A percentile compares a stretch with the other conserved stretches of the same genome.
Evolutionary conservation across 2,329 filamentous ascomycete genomes (phyloP).

Genomic region (Diaporthe vaccinii): DNA sequence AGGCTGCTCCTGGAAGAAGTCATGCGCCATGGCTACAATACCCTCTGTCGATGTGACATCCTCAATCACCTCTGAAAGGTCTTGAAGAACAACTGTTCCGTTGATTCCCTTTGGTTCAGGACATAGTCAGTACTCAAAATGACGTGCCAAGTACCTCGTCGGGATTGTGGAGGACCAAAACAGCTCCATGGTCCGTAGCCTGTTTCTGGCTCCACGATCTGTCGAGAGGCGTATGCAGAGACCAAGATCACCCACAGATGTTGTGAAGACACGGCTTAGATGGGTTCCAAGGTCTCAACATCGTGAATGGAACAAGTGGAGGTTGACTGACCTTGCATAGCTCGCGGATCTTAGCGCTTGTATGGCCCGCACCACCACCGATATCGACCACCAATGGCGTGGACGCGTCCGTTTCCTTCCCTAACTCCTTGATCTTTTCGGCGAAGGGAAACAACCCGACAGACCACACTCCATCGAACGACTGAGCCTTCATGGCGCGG

Average conservation of each 20-base stretch:
- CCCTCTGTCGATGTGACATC: conserved; percentile 12
- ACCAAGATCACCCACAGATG: not conserved
- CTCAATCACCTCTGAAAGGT: not conserved
- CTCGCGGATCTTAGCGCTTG: conserved; percentile 24
- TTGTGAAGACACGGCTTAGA: not conserved
- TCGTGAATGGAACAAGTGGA: not conserved
- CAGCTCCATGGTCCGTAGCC: not conserved
- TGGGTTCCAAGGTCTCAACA: no score
- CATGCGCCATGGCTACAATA: conserved; percentile 24
- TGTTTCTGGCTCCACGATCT: not conserved
- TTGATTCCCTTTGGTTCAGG: not conserved
- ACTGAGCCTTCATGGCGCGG: conserved; percentile 27
- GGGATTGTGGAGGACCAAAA: not conserved
- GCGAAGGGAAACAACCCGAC: conserved; percentile 31
- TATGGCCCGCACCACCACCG: conserved; percentile 27
- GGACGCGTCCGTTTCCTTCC: not conserved
- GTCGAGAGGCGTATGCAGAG: not conserved
- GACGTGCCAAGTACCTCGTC: not conserved
- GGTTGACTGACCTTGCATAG: conserved; percentile 9
- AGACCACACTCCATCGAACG: conserved; percentile 18
- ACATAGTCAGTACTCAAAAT: not conserved
- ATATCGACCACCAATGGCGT: conserved; percentile 26
- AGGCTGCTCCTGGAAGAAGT: conserved; percentile 35
- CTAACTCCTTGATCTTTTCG: conserved; percentile 4
- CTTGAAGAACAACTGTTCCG: conserved; percentile 23